A percentile compares a stretch with the other conserved stretches of the same genome.
Conservation (phyloP, 352 stramenopile species). For the Discostella stelligera region DNA sequence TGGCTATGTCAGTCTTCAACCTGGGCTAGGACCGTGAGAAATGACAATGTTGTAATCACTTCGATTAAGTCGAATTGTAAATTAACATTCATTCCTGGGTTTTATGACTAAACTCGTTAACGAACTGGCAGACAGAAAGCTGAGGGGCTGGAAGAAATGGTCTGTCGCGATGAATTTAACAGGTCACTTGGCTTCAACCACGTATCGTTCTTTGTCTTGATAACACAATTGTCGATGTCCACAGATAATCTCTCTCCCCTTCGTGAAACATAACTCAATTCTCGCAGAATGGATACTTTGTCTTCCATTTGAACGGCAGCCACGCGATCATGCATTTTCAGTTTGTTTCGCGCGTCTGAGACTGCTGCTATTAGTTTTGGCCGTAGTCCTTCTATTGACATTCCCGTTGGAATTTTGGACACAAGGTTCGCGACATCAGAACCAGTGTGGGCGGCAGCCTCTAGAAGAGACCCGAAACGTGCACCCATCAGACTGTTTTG, state of each 20-base stretch:
- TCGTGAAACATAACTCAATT: conserved; percentile 65
- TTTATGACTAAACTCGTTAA: neutral
- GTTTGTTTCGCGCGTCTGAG: conserved; percentile 73
- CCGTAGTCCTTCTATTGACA: conserved; percentile 76
- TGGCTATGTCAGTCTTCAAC: conserved; percentile 41
- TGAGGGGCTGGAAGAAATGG: neutral
- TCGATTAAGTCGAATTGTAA: no score
- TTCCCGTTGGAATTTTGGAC: conserved; percentile 64
- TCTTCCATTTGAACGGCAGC: conserved; percentile 52
- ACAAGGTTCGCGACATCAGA: conserved; percentile 73
- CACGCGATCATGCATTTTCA: conserved; percentile 70
- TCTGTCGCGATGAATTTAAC: conserved; percentile 23
- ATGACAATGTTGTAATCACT: no score
- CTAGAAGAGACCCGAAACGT: conserved; percentile 72
- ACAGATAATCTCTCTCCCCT: conserved; percentile 45
- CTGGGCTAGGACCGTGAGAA: neutral
- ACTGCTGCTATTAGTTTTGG: conserved; percentile 72
- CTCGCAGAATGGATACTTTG: conserved; percentile 60
- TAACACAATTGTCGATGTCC: neutral
- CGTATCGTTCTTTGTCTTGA: neutral
- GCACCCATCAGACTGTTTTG: conserved; percentile 23
- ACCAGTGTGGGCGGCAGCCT: conserved; percentile 68
- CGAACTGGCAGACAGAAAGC: conserved; percentile 33
- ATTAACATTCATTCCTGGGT: no score
- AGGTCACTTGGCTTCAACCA: neutral